Evolutionary conservation across 78 protist species (phyloP), one percentile per base, ranked within the genome.

Genomic region (Isochrysis galbana): DNA sequence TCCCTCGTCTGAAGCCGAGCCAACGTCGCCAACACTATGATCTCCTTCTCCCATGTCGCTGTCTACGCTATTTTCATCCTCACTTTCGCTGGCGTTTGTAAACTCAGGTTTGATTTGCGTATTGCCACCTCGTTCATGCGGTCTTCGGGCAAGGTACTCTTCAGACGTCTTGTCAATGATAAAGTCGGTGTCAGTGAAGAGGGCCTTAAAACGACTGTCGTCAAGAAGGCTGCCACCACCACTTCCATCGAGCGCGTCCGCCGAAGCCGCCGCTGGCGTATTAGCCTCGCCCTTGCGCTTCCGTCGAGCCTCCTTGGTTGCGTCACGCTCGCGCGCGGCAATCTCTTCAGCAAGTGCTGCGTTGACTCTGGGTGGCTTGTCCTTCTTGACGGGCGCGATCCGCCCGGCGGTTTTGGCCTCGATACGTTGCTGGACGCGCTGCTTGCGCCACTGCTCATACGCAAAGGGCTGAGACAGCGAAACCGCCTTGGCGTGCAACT

Each of bases 381-480:
- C 0, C 74, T 46, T 39, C 41, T 83, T 82, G 87, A 83, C 69
- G 11, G 47, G 42, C 22, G 95, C 25, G 87, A 97, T 93, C 32
- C 98, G 93, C 70, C 78, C 84, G 32, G 21, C 91, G 5, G 87
- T 41, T 36, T 92, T 45, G 47, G 92, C 78, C 2, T 86, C 92
- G 29, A 97, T 0, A 91, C 94, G 90, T 83, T 92, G 70, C 93
- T 94, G 25, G 19, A 97, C 32, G 29, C 2, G 32, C 51, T 90
- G 42, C 87, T 86, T 48, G 26, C 96, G 70, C 77, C 78, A 88
- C 42, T 93, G 91, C 45, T 95, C 95, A 93, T 95, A 96, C 17
- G 80, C 96, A n/a, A 91, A 88, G 23, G 97, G 98, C 38, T 97
- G 72, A 21, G 47, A 74, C 39, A 92, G 74, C 2, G 96, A 26